A percentile compares a stretch with the other conserved stretches of the same genome.
phyloP scores from a whole-genome alignment of 768 basidiomycete genomes.

The Calocybe indica region DNA sequence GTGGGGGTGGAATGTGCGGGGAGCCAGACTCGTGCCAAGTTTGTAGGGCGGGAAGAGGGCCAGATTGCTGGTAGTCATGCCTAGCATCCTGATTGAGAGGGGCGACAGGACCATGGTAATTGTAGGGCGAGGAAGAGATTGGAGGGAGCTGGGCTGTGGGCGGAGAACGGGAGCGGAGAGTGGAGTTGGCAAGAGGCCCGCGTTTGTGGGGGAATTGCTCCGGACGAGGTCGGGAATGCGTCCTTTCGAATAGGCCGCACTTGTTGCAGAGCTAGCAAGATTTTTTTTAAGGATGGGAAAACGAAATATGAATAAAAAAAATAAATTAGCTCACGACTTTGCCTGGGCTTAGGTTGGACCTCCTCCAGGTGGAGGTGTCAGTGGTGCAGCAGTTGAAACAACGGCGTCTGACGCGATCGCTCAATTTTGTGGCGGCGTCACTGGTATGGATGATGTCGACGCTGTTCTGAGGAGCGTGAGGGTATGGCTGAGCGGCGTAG shows the following conservation, averaged over 20 bases:
- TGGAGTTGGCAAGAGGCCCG: constrained; percentile 53
- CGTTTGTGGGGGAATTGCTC: constrained; percentile 81
- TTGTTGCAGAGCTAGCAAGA: constrained; percentile 51
- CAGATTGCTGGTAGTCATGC: no score
- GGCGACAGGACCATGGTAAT: no score
- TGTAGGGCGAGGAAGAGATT: no score
- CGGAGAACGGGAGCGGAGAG: constrained; percentile 45
- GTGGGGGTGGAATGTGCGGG: no score
- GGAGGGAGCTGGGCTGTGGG: constrained; percentile 15
- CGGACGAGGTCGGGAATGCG: constrained; percentile 71
- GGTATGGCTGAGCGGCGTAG: constrained; percentile 18
- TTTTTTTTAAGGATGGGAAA: constrained; percentile 18
- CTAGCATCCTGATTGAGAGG: no score
- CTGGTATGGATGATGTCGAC: constrained; percentile 51
- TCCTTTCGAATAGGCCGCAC: constrained; percentile 77
- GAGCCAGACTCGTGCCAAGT: no score
- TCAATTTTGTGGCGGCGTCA: constrained; percentile 76
- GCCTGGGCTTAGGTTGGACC: constrained; percentile 72
- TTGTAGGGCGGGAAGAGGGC: no score
- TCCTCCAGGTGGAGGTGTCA: constrained; percentile 77
- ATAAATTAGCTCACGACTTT: constrained; percentile 64
- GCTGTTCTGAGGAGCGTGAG: constrained; percentile 24
- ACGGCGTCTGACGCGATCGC: constrained; percentile 66
- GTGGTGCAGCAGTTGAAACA: constrained; percentile 87
- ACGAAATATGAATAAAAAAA: background rate